Percentiles rank a stretch among this genome's conserved stretches.
These are phyloP conservation scores for Theobroma grandiflorum DNA, from an alignment of 441 rosid genomes.

Conservation along the genomic window DNA sequence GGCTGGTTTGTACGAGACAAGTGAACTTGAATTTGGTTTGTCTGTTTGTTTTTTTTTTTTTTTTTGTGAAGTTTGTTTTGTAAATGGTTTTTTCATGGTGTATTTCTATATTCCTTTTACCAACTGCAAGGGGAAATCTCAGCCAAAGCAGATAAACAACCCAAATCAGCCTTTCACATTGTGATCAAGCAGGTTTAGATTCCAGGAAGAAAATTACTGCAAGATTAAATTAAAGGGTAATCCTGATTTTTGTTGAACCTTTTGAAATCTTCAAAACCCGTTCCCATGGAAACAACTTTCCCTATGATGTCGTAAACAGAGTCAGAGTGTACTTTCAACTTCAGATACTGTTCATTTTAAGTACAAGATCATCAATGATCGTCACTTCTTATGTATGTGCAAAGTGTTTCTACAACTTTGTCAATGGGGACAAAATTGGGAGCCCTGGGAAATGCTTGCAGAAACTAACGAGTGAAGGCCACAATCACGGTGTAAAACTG, in stretches of 20 bases:
- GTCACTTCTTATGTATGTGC: not conserved
- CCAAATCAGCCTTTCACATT: not conserved
- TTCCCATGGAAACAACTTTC: not conserved
- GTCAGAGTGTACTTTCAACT: not conserved
- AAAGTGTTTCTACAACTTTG: not conserved
- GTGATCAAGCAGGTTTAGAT: not conserved
- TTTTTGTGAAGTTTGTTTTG: not conserved
- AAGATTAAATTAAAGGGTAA: not conserved
- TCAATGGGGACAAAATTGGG: not conserved
- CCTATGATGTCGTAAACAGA: not conserved
- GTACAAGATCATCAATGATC: too few species aligned
- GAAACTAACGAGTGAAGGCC: not conserved
- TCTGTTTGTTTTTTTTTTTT: not conserved
- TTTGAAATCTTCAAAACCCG: not conserved
- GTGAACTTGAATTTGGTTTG: slow-evolving; percentile 16
- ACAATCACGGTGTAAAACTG: not conserved
- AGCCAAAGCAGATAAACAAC: not conserved
- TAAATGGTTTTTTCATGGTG: slow-evolving; percentile 1
- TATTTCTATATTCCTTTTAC: not conserved
- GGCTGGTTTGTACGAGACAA: slow-evolving; percentile 21
- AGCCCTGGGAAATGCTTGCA: not conserved
- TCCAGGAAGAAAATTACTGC: not conserved
- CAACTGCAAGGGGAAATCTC: not conserved
- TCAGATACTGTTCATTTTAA: not conserved
- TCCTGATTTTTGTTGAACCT: not conserved